Conservation (phyloP, 306 rosid genomes). For the Urtica urens region DNA sequence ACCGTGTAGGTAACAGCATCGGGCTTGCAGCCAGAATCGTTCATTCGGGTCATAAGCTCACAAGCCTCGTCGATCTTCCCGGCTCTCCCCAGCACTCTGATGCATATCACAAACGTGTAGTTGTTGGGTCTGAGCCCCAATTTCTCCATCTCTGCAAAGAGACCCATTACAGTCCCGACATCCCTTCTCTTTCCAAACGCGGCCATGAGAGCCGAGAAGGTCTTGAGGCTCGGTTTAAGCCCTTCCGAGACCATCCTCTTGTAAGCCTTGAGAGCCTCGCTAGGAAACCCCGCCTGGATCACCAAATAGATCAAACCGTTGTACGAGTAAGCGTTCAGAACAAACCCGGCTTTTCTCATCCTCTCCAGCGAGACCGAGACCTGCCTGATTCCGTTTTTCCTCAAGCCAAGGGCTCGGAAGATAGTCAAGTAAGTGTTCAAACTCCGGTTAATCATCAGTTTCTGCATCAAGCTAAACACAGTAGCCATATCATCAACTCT, state of each 20-base stretch:
- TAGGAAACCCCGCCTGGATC: constrained; percentile 51
- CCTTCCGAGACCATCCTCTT: constrained; percentile 60
- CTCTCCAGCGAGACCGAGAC: constrained; percentile 41
- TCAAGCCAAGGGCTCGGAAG: constrained; percentile 50
- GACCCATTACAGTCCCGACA: constrained; percentile 46
- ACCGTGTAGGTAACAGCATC: constrained; percentile 88
- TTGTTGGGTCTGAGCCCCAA: constrained; percentile 85
- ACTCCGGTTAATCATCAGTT: constrained; percentile 49
- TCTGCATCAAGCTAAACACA: constrained; percentile 78
- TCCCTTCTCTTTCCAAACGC: constrained; percentile 84
- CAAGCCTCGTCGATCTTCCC: constrained; percentile 73
- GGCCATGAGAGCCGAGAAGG: constrained; percentile 87
- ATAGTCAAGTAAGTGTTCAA: constrained; percentile 52
- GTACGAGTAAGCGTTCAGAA: constrained; percentile 83
- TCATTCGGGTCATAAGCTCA: constrained; percentile 67
- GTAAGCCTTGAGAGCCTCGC: constrained; percentile 71
- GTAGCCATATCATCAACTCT: constrained; percentile 62
- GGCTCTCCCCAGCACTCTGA: constrained; percentile 78
- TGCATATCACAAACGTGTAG: constrained; percentile 85
- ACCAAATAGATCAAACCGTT: constrained; percentile 75
- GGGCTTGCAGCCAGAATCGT: constrained; percentile 75
- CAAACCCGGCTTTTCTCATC: constrained; percentile 60
- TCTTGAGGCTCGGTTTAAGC: constrained; percentile 76
- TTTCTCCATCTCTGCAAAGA: constrained; percentile 67
- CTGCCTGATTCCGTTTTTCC: constrained; percentile 75